These are phyloP conservation scores for Eucommia ulmoides DNA, from an alignment of 257 asterid genomes.

Conservation along the genomic window DNA sequence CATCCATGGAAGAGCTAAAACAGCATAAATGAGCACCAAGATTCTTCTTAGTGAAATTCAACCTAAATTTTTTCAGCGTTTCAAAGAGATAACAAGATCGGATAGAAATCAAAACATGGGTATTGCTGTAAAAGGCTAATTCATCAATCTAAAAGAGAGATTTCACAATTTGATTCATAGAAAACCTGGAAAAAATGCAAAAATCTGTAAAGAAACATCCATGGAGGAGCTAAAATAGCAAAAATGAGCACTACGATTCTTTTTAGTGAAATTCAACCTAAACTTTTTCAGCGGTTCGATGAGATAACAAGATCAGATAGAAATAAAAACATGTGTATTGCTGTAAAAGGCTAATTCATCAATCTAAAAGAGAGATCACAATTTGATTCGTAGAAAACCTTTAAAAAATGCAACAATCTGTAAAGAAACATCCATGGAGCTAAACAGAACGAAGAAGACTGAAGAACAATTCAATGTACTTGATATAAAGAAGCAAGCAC, in stretches of 20 bases:
- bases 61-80: neutral
- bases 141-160: neutral
- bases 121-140: neutral
- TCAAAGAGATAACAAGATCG: neutral
- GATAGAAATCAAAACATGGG: neutral
- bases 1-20: neutral
- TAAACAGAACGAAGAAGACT: too few species aligned
- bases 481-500: too few species aligned
- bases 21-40: neutral
- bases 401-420: neutral
- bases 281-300: too few species aligned
- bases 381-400: neutral
- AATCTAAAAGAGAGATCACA: neutral
- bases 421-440: neutral
- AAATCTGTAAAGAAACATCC: too few species aligned
- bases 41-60: neutral
- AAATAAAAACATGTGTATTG: too few species aligned
- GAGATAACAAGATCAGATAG: too few species aligned
- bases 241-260: too few species aligned
- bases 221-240: too few species aligned
- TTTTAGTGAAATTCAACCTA: too few species aligned
- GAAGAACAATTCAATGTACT: too few species aligned
- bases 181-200: too few species aligned
- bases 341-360: conserved; percentile 2
- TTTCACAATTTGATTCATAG: conserved; percentile 4